phyloP scores from a whole-genome alignment of 2,329 filamentous ascomycete genomes.

The Aureobasidium sp. region DNA sequence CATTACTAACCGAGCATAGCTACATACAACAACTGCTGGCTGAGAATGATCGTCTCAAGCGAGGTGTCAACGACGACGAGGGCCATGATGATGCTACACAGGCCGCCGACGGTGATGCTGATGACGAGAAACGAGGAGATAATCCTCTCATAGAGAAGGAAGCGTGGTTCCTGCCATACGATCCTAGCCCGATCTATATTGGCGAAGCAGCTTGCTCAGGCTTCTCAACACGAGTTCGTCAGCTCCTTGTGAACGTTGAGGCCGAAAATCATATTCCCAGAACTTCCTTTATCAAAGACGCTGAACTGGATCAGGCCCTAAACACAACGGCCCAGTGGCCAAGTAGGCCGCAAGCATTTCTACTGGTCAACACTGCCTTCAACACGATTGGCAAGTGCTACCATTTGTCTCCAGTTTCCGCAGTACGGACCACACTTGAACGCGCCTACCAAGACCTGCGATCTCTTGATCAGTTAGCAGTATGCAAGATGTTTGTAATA shows the following conservation, averaged over 20 bases:
- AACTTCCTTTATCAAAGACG: conserved; percentile 29
- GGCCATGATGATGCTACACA: conserved; percentile 1
- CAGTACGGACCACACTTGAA: conserved; percentile 34
- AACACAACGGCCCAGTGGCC: conserved; percentile 35
- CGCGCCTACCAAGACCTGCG: conserved; percentile 32
- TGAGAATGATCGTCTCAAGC: conserved; percentile 28
- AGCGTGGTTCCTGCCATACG: conserved; percentile 32
- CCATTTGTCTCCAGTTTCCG: conserved; percentile 37
- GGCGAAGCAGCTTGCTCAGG: conserved; percentile 34
- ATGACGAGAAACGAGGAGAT: conserved; percentile 25
- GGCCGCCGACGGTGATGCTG: neutral
- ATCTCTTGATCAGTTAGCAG: conserved; percentile 30
- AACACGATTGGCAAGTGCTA: conserved; percentile 37
- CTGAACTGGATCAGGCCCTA: conserved; percentile 31
- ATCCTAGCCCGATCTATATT: conserved; percentile 31
- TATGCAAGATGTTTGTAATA: conserved; percentile 39
- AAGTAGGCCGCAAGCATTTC: conserved; percentile 32
- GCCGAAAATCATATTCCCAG: conserved; percentile 29
- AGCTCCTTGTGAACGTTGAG: conserved; percentile 25
- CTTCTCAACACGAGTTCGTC: conserved; percentile 33
- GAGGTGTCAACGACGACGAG: neutral
- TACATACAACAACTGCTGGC: conserved; percentile 27
- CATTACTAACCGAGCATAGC: conserved; percentile 13
- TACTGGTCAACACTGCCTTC: conserved; percentile 37
- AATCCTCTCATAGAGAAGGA: conserved; percentile 33